A percentile compares a stretch with the other conserved stretches of the same genome.
Evolutionary conservation across 345 rosid genomes (phyloP).

Genomic region (Lagerstroemia speciosa): DNA sequence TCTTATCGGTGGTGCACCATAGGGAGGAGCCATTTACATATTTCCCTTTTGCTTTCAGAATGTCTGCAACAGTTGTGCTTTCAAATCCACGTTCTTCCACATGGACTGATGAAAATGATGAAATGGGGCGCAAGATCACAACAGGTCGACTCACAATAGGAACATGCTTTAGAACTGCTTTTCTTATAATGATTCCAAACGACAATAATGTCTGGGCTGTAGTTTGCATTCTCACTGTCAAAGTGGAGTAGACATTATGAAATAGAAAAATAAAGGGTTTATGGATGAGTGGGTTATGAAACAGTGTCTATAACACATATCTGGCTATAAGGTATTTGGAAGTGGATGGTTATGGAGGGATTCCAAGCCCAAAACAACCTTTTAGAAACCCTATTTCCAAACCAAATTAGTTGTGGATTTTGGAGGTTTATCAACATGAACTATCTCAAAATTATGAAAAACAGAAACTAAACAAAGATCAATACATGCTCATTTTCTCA

Average conservation of each 20-base stretch:
- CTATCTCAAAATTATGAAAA: too few species aligned
- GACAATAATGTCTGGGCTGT: conserved; percentile 30
- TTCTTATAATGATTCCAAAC: conserved; percentile 44
- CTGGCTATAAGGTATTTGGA: too few species aligned
- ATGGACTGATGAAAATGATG: conserved; percentile 41
- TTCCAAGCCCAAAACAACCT: too few species aligned
- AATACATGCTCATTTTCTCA: too few species aligned
- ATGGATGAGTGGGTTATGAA: too few species aligned
- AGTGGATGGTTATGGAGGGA: too few species aligned
- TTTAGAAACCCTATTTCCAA: too few species aligned
- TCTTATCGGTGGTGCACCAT: conserved; percentile 87
- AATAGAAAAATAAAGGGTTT: too few species aligned
- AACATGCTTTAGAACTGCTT: conserved; percentile 42
- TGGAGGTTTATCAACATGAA: too few species aligned
- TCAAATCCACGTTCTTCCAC: conserved; percentile 91
- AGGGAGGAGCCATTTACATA: conserved; percentile 95
- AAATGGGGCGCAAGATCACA: conserved; percentile 40
- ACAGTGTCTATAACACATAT: too few species aligned
- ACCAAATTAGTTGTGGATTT: too few species aligned
- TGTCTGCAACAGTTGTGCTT: conserved; percentile 69
- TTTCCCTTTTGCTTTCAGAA: conserved; percentile 70
- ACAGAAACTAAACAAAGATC: too few species aligned
- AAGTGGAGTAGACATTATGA: not conserved
- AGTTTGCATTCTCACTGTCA: conserved; percentile 43
- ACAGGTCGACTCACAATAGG: conserved; percentile 56